Evolutionary conservation across 129 eudicot genomes (phyloP).

Genomic region (Escallonia herrerae): DNA sequence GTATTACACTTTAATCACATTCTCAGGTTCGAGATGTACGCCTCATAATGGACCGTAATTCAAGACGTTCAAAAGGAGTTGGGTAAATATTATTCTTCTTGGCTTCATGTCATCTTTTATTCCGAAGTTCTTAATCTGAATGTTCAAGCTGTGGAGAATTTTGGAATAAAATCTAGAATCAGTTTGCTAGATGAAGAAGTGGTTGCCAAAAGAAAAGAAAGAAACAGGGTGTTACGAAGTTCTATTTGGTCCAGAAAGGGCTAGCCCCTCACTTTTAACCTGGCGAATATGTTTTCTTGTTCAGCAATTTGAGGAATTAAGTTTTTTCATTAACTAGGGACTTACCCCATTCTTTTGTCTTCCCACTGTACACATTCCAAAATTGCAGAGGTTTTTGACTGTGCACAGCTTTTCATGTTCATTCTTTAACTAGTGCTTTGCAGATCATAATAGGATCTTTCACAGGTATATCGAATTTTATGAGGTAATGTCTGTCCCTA

Average conservation of each 20-base stretch:
- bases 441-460: constrained; percentile 9
- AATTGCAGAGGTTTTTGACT: too few relatives aligned
- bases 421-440: background rate
- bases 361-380: too few relatives aligned
- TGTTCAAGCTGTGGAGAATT: background rate
- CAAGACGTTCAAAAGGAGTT: constrained; percentile 89
- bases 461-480: constrained; percentile 83
- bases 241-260: too few relatives aligned
- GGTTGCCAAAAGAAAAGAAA: too few relatives aligned
- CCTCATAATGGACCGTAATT: constrained; percentile 81
- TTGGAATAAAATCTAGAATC: background rate
- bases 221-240: too few relatives aligned
- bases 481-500: constrained; percentile 92
- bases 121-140: background rate
- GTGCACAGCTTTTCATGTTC: background rate
- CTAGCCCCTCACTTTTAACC: too few relatives aligned
- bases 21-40: constrained; percentile 82
- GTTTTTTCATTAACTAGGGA: too few relatives aligned
- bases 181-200: background rate
- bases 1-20: background rate
- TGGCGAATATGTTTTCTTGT: too few relatives aligned
- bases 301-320: too few relatives aligned
- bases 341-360: too few relatives aligned
- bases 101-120: constrained; percentile 2
- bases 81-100: constrained; percentile 47